Evolutionary conservation across 2,329 filamentous ascomycete species (phyloP), one percentile per base, ranked within the genome.

Genomic region (Ceratocystis variospora): DNA sequence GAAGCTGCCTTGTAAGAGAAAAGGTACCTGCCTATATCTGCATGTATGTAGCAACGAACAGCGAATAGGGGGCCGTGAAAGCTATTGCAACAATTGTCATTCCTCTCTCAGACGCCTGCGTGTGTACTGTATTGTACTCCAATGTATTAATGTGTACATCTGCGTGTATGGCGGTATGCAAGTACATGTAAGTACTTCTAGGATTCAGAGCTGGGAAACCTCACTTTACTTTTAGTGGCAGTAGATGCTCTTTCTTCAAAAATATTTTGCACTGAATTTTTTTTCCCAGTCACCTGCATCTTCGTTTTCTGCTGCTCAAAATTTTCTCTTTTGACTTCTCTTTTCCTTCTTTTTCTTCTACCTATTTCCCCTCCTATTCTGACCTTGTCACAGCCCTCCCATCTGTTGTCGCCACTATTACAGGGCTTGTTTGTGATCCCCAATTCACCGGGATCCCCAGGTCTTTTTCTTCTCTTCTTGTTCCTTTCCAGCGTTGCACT

Each of bases 161-260:
- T 15, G 37, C 10, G 12, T 15, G 37, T 15, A 15, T 41, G 5
- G 37, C 12, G 37, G 37, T 41, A 50, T 50, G 48, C 46, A 19
- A 48, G 46, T 48, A 48, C 46, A 48, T 48, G 46, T 48, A 48
- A n/a, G 46, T 48, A 48, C 46, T 10, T 48, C 37, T 41, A 15
- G 37, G 37, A 41, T 41, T 41, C 37, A 15, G 12, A 15, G 12
- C 12, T 8, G 12, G 10, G 37, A 41, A 41, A 41, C 37, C 37
- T 41, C 8, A 6, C 17, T 15, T 8, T 59, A 28, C 17, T 59
- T 59, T 31, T 8, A 59, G 25, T 31, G 53, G 25, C 53, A 57
- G 53, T 57, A 37, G n/a, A 59, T 62, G 45, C 61, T 62, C 61
- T 44, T 62, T 41, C 61, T 41, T 62, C 25, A 8, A 7, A 19